Evolutionary conservation across 2,329 filamentous ascomycete genomes (phyloP), one percentile per base, ranked within the genome.

Genomic region (Xylariaceae sp.): DNA sequence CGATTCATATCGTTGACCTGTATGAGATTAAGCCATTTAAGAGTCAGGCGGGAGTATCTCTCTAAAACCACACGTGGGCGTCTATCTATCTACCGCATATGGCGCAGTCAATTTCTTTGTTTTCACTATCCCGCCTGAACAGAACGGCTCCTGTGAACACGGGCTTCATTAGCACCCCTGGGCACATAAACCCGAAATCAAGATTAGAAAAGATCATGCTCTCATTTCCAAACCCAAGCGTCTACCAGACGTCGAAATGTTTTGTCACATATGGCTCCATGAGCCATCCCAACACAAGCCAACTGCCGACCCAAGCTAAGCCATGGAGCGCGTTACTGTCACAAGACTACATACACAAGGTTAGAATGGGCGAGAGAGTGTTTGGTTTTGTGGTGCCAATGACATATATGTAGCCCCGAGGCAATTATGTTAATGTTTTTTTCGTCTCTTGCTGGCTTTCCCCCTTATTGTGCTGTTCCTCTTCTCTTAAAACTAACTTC

Each of bases 271-370:
- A 85, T 54, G 79, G 79, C 28, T 68, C 70, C 9, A 76, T 90
- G 59, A 67, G 71, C 19, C 83, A 86, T 63, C 68, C 90, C 31
- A 79, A 94, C 59, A 71, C 78, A 5, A 72, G 75, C 41, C 83
- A 88, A 53, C 72, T 77, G 19, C 83, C 88, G 2, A 69, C 67
- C 5, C 89, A 84, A 56, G 82, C 78, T 54, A 81, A 85, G 51
- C 89, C 88, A 3, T 95, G 90, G 71, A 73, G 76, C 1, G 71
- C 78, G 1, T 73, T 95, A 46, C 61, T 75, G 16, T 65, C 69
- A 2, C 78, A 85, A 36, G 70, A 73, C 26, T 88, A 85, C 56
- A 68, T 82, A 16, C 82, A 90, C 56, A 83, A 78, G 53, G n/a
- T n/a, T n/a, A n/a, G n/a, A n/a, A n/a, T n/a, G n/a, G n/a, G 83